Base-by-base conservation (phyloP, 768 basidiomycete species). In the Mycena kentingensis region DNA sequence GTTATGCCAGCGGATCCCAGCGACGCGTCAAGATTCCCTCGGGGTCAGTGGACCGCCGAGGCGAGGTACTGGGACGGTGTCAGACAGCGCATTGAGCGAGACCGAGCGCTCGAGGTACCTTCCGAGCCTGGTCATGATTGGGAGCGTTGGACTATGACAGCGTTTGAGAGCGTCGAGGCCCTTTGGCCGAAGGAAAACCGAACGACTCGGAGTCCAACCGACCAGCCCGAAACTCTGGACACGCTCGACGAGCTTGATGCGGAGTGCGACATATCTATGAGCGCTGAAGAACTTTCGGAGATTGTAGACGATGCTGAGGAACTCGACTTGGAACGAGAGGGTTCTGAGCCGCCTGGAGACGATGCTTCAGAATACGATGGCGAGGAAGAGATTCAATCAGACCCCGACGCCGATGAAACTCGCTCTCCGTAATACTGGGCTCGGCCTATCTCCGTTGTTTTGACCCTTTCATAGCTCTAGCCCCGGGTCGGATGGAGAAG, bases 91-190 rank as follows among this genome's bases (percentile, higher is more conserved):
- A 84, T 95, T 49, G 76, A 81, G 64, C 59, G 66, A 52, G 80
- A 77, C 69, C 70, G 63, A 36, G 39, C 29, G 26, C 32, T 36
- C 4, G 35, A 28, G n/a, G n/a, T n/a, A 49, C 29, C 43, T 15
- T n/a, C 41, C 7, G 22, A 34, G 21, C 47, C 48, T 37, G 22
- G 37, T 38, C 49, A 65, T 46, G 64, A 69, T 16, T 93, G 90
- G 91, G 84, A 88, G 61, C 73, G 73, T 55, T 85, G 81, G 77
- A 82, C 90, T 25, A 88, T 90, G 84, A 88, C 93, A 6, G 83
- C 88, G 0, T 98, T 97, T 63, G 88, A 97, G 70, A 95, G 93
- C 60, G 76, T 90, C 22, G 89, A 95, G 69, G 88, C 85, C 1
- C 76, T 94, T 10, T 97, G 93, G 41, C 13, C 7, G 93, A 85